Percentiles rank a stretch among this genome's conserved stretches.
Conservation (phyloP, 1,284 basidiomycete species). For the Sutorius eximius region DNA sequence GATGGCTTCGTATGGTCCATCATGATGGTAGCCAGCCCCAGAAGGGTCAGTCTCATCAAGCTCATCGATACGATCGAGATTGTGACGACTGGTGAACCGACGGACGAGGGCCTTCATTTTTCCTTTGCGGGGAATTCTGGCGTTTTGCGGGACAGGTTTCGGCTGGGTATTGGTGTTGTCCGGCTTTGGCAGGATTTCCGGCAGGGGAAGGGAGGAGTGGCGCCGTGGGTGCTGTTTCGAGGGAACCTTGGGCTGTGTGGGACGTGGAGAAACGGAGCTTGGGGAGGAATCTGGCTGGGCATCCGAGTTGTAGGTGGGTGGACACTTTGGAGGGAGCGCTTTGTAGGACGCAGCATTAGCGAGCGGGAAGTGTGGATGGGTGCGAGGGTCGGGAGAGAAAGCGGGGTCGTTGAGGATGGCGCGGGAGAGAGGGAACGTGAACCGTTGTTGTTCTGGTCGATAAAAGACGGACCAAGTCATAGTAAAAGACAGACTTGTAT, state of each 20-base stretch:
- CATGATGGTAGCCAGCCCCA: conserved; percentile 60
- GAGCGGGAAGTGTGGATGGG: conserved; percentile 44
- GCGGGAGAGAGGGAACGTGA: conserved; percentile 18
- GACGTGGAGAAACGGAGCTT: neutral
- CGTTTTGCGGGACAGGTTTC: conserved; percentile 3
- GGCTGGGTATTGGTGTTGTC: neutral
- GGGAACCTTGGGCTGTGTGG: neutral
- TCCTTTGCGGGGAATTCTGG: conserved; percentile 10
- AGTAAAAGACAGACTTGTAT: neutral
- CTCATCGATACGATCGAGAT: conserved; percentile 71
- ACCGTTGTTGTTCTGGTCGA: conserved; percentile 6
- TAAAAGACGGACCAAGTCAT: conserved; percentile 9
- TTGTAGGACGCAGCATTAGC: conserved; percentile 18
- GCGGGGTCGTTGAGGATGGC: conserved; percentile 48
- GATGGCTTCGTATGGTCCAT: conserved; percentile 66
- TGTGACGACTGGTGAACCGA: conserved; percentile 34
- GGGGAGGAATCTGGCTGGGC: neutral
- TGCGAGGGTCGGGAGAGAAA: conserved; percentile 53
- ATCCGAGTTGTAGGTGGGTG: neutral
- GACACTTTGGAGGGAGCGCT: conserved; percentile 6
- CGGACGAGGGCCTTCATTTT: conserved; percentile 31
- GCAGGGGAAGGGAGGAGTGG: neutral
- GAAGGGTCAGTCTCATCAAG: conserved; percentile 70
- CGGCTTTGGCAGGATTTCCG: neutral
- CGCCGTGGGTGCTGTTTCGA: neutral